phyloP scores from a whole-genome alignment of 768 basidiomycete genomes.

The Coprinopsis marcescibilis region DNA sequence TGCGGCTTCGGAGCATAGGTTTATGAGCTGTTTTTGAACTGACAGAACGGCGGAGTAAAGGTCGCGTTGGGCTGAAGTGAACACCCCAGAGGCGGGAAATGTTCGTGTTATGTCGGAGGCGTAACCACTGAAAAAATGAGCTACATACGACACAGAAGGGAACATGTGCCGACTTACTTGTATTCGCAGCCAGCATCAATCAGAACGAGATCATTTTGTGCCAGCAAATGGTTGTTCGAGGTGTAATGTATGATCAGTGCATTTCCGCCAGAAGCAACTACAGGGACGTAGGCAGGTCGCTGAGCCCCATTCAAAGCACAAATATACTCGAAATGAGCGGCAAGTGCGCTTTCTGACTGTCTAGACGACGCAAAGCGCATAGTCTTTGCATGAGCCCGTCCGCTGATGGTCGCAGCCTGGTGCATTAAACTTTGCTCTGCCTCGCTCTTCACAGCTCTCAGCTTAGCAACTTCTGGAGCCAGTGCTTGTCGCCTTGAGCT shows the following conservation, averaged over 20 bases:
- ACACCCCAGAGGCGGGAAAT: slow-evolving; percentile 79
- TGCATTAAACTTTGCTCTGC: slow-evolving; percentile 79
- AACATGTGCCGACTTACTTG: slow-evolving; percentile 41
- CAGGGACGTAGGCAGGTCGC: slow-evolving; percentile 94
- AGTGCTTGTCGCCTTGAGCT: slow-evolving; percentile 44
- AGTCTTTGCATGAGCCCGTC: slow-evolving; percentile 80
- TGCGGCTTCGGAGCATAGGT: slow-evolving; percentile 51
- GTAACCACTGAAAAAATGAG: slow-evolving; percentile 56
- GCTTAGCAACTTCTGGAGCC: slow-evolving; percentile 59
- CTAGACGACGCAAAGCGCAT: slow-evolving; percentile 67
- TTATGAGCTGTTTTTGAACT: slow-evolving; percentile 63
- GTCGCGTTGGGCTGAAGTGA: slow-evolving; percentile 74
- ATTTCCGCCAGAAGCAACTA: slow-evolving; percentile 94
- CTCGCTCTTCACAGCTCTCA: slow-evolving; percentile 76
- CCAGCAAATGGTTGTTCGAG: slow-evolving; percentile 75
- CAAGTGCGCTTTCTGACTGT: slow-evolving; percentile 34
- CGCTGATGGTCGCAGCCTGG: slow-evolving; percentile 82
- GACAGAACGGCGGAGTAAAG: slow-evolving; percentile 77
- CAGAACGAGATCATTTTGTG: slow-evolving; percentile 68
- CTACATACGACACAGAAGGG: slow-evolving; percentile 4
- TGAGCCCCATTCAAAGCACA: slow-evolving; percentile 77
- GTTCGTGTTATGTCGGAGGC: slow-evolving; percentile 94
- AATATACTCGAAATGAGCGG: slow-evolving; percentile 86
- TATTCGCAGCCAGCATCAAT: slow-evolving; percentile 93
- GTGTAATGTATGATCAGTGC: slow-evolving; percentile 94